A percentile compares a stretch with the other conserved stretches of the same genome.
These are phyloP conservation scores for Leccinum variicolor DNA, from an alignment of 768 basidiomycete species.

Conservation along the genomic window DNA sequence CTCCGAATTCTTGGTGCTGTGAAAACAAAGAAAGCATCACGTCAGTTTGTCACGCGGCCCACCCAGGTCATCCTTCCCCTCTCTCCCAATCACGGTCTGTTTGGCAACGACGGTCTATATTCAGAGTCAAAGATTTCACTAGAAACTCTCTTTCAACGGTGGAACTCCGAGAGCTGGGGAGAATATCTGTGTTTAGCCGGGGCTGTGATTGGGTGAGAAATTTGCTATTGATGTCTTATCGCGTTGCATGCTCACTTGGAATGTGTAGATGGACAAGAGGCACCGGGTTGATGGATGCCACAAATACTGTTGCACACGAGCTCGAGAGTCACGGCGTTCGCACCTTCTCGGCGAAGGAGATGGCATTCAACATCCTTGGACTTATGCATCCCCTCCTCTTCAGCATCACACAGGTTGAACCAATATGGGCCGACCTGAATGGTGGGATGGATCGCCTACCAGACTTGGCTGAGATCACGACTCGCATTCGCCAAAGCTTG, in stretches of 20 bases:
- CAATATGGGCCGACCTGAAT: conserved; percentile 98
- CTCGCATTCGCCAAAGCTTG: conserved; percentile 77
- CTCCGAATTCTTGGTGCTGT: conserved; percentile 95
- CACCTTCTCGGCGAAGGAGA: conserved; percentile 99
- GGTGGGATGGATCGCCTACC: conserved; percentile 98
- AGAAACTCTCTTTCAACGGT: conserved; percentile 97
- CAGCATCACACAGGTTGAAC: conserved; percentile 99
- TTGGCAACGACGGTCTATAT: conserved; percentile 97
- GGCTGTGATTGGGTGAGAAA: conserved; percentile 89
- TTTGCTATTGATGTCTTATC: conserved; percentile 8
- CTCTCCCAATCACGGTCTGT: conserved; percentile 96
- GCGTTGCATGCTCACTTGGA: conserved; percentile 5
- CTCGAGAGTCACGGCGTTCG: conserved; percentile 91
- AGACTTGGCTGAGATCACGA: conserved; percentile 89
- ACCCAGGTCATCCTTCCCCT: conserved; percentile 98
- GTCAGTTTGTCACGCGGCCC: conserved; percentile 94
- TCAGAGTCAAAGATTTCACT: conserved; percentile 98
- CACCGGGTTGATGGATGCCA: conserved; percentile 94
- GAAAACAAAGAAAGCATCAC: conserved; percentile 96
- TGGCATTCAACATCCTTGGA: conserved; percentile 99
- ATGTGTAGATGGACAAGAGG: conserved; percentile 88
- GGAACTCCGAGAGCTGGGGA: conserved; percentile 98
- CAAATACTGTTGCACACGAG: conserved; percentile 91
- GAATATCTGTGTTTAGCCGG: conserved; percentile 98
- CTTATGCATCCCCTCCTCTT: conserved; percentile 99